Conservation (phyloP, 1,284 basidiomycete genomes). For the Trametes sp. region DNA sequence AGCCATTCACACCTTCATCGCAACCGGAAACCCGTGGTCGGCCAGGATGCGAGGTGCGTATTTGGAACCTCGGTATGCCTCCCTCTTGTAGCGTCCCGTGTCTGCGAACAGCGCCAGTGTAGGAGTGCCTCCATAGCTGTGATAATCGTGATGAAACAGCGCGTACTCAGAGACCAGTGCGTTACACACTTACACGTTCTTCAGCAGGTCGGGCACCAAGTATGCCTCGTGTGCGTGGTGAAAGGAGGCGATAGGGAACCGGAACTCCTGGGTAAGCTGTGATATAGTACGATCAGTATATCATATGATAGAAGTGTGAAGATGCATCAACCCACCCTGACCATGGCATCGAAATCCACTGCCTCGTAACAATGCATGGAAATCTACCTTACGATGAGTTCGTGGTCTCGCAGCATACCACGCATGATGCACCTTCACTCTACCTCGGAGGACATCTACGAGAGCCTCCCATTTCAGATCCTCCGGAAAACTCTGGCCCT, state of each 20-base stretch:
- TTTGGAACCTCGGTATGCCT: conserved; percentile 85
- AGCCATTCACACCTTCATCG: conserved; percentile 67
- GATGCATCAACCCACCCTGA: conserved; percentile 53
- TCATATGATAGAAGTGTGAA: neutral
- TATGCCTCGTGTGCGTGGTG: conserved; percentile 91
- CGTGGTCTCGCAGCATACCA: too few species aligned
- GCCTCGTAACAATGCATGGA: conserved; percentile 69
- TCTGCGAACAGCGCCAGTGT: conserved; percentile 84
- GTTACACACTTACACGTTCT: conserved; percentile 62
- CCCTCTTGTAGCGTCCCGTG: conserved; percentile 74
- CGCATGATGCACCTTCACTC: conserved; percentile 82
- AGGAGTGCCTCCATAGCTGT: conserved; percentile 56
- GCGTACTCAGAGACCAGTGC: neutral
- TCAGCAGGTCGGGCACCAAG: conserved; percentile 81
- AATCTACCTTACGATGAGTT: too few species aligned
- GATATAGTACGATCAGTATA: neutral
- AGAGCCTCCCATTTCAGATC: conserved; percentile 85
- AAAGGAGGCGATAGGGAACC: conserved; percentile 82
- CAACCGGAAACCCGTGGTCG: conserved; percentile 78
- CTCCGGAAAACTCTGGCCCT: conserved; percentile 74
- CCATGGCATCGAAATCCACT: conserved; percentile 57
- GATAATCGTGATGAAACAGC: conserved; percentile 40
- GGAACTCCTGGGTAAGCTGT: conserved; percentile 80
- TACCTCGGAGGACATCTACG: conserved; percentile 85
- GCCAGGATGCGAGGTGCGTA: conserved; percentile 84